Evolutionary conservation across 1,139 yeast genomes (phyloP).

Genomic region (Geotrichum europaeum): DNA sequence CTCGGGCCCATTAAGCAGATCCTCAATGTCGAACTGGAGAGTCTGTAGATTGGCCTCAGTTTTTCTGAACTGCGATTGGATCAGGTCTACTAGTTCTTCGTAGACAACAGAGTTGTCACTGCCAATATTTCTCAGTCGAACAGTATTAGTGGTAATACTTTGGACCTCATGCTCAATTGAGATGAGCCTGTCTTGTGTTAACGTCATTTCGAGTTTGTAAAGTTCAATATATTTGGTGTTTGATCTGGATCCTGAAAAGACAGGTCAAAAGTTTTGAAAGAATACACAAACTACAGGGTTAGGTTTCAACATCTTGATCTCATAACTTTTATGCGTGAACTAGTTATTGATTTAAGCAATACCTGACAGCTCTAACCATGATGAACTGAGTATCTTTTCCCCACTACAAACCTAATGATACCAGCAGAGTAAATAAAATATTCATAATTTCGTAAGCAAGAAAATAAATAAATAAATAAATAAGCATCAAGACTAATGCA

Average conservation of each 20-base stretch:
- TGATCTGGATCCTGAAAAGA: neutral
- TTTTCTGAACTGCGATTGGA: slow-evolving; percentile 28
- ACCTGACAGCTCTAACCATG: neutral
- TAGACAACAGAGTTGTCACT: slow-evolving; percentile 22
- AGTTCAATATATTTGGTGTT: neutral
- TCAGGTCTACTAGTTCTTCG: slow-evolving; percentile 29
- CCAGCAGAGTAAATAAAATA: neutral
- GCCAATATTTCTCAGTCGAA: slow-evolving; percentile 21
- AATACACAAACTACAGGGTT: neutral
- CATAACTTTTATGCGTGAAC: too few species aligned
- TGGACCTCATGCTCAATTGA: slow-evolving; percentile 22
- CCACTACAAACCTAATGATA: too few species aligned
- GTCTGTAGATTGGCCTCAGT: slow-evolving; percentile 26
- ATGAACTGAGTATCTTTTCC: too few species aligned
- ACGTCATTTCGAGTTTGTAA: neutral
- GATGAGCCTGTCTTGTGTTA: slow-evolving; percentile 17
- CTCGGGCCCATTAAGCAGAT: slow-evolving; percentile 14
- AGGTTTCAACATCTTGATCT: neutral
- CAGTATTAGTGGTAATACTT: slow-evolving; percentile 23
- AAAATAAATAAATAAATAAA: neutral
- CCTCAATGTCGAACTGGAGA: slow-evolving; percentile 22
- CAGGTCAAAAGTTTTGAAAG: neutral
- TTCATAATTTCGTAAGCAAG: neutral
- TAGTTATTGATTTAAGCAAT: too few species aligned
- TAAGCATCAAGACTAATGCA: slow-evolving; percentile 1